These are phyloP conservation scores for Trypanosoma rangeli DNA, from an alignment of 208 protist species.

Conservation along the genomic window DNA sequence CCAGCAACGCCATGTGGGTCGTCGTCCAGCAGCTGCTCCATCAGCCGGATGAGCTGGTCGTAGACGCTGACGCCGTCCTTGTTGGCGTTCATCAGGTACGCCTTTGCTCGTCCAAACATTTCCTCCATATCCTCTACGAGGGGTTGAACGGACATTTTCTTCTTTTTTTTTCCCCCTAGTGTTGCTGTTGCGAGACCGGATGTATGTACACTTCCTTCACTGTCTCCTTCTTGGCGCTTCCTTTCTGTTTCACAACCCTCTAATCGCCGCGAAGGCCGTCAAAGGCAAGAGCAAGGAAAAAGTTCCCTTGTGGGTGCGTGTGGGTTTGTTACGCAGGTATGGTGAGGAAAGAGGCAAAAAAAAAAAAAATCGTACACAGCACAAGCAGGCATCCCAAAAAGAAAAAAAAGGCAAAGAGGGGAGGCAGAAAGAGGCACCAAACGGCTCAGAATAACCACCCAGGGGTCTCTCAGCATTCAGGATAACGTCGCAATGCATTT, in stretches of 20 bases:
- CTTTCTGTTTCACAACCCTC: neutral
- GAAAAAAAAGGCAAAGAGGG: constrained; percentile 27
- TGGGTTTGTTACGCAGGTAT: neutral
- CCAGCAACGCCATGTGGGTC: constrained; percentile 70
- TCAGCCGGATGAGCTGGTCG: constrained; percentile 87
- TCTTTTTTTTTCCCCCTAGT: neutral
- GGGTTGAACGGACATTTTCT: constrained; percentile 31
- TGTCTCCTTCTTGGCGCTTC: neutral
- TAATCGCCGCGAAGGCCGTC: neutral
- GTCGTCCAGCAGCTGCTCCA: constrained; percentile 82
- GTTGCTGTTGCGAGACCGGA: constrained; percentile 8
- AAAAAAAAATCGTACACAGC: neutral
- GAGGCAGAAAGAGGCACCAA: constrained; percentile 12
- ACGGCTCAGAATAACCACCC: too few relatives aligned
- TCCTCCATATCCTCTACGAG: constrained; percentile 41
- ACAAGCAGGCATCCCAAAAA: neutral
- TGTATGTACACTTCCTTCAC: neutral
- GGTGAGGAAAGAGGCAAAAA: neutral
- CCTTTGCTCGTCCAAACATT: constrained; percentile 84
- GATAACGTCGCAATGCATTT: too few relatives aligned
- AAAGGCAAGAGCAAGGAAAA: constrained; percentile 12
- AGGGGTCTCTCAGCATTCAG: too few relatives aligned
- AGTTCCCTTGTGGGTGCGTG: constrained; percentile 19
- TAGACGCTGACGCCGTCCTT: constrained; percentile 90
- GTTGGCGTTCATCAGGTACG: constrained; percentile 86